Evolutionary conservation across 805 yeast species (phyloP).

Genomic region (Candida glaebosa): DNA sequence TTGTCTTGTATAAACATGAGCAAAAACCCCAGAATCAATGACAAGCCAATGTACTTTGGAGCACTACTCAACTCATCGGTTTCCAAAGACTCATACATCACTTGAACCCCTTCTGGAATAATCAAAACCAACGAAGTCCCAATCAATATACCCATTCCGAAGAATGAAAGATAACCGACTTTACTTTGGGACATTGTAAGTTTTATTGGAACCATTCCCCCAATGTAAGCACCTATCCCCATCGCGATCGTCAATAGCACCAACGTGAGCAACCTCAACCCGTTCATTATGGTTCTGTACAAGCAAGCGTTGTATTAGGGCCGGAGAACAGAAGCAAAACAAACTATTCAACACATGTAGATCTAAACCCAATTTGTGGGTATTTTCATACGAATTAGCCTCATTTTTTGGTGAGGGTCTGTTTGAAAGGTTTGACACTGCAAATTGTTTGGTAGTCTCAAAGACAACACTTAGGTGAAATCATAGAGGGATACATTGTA

Average conservation of each 20-base stretch:
- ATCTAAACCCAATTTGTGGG: background rate
- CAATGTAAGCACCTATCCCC: constrained; percentile 17
- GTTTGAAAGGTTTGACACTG: background rate
- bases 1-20: constrained; percentile 52
- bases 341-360: background rate
- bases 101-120: constrained; percentile 64
- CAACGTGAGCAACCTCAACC: background rate
- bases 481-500: background rate
- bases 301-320: background rate
- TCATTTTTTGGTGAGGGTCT: background rate
- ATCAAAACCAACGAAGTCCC: constrained; percentile 59
- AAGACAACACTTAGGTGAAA: background rate
- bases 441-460: background rate
- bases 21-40: constrained; percentile 52
- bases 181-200: constrained; percentile 8
- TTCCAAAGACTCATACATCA: constrained; percentile 24
- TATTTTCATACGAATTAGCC: background rate
- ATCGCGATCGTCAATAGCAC: constrained; percentile 12
- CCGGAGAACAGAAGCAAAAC: background rate
- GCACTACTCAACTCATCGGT: constrained; percentile 16
- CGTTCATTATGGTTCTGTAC: background rate
- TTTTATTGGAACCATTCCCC: constrained; percentile 17
- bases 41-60: constrained; percentile 38
- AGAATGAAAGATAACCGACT: constrained; percentile 40
- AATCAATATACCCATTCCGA: constrained; percentile 58